Evolutionary conservation across 2,329 filamentous ascomycete genomes (phyloP).

Genomic region (Cercospora brassicicola): DNA sequence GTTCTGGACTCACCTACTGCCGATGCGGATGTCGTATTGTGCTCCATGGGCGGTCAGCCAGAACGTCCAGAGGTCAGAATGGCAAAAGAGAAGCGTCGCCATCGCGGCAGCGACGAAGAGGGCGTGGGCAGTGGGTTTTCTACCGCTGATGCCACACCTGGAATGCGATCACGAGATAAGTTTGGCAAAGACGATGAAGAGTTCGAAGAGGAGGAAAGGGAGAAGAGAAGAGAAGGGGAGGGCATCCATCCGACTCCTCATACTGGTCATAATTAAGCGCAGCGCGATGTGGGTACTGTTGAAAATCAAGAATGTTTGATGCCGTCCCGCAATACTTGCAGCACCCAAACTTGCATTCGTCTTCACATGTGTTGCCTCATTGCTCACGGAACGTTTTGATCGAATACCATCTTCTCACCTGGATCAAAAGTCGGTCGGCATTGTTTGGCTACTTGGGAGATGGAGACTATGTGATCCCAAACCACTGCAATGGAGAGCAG

Average conservation of each 20-base stretch:
- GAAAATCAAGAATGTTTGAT: neutral
- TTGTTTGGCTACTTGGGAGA: neutral
- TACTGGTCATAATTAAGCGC: slow-evolving; percentile 27
- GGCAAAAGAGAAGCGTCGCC: slow-evolving; percentile 29
- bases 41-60: slow-evolving; percentile 54
- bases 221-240: slow-evolving; percentile 21
- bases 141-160: slow-evolving; percentile 16
- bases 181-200: slow-evolving; percentile 32
- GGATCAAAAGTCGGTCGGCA: neutral
- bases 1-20: slow-evolving; percentile 57
- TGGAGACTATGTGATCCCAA: neutral
- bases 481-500: neutral
- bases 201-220: slow-evolving; percentile 24
- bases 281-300: neutral
- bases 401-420: neutral
- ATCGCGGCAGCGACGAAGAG: slow-evolving; percentile 30
- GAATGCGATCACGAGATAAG: slow-evolving; percentile 28
- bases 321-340: neutral
- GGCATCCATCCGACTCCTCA: slow-evolving; percentile 28
- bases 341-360: neutral
- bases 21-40: slow-evolving; percentile 55
- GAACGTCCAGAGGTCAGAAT: slow-evolving; percentile 40
- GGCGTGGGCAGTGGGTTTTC: slow-evolving; percentile 27
- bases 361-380: neutral
- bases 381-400: neutral